Conservation (phyloP, 768 basidiomycete species). For the Podaxis pistillaris region DNA sequence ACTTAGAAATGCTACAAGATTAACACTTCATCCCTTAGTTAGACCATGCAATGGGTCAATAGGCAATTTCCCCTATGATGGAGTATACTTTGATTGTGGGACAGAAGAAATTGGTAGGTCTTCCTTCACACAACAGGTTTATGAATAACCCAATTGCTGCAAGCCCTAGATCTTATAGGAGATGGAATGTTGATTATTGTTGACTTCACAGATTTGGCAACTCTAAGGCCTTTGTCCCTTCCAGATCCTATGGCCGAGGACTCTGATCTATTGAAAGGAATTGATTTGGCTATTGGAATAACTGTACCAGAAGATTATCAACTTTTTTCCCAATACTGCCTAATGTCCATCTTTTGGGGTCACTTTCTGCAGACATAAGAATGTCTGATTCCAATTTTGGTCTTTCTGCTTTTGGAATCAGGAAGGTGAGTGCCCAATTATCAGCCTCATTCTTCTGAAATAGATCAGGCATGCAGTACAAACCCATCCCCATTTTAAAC, state of each 20-base stretch:
- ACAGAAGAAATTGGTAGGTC: too few relatives aligned
- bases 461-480: background rate
- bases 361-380: background rate
- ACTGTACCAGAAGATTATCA: background rate
- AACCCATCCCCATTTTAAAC: background rate
- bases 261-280: background rate
- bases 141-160: background rate
- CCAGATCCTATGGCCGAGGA: background rate
- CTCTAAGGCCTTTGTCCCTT: background rate
- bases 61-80: too few relatives aligned
- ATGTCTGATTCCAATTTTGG: background rate
- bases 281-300: background rate
- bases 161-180: background rate
- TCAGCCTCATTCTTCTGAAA: background rate
- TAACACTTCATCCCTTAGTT: too few relatives aligned
- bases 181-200: background rate
- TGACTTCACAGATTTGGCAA: background rate
- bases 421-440: background rate
- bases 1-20: too few relatives aligned
- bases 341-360: background rate
- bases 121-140: too few relatives aligned
- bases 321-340: background rate
- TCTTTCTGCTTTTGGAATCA: background rate
- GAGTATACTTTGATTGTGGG: too few relatives aligned
- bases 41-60: too few relatives aligned